Evolutionary conservation across 805 yeast genomes (phyloP), one percentile per base, ranked within the genome.

Genomic region (Komagataella mondaviorum): DNA sequence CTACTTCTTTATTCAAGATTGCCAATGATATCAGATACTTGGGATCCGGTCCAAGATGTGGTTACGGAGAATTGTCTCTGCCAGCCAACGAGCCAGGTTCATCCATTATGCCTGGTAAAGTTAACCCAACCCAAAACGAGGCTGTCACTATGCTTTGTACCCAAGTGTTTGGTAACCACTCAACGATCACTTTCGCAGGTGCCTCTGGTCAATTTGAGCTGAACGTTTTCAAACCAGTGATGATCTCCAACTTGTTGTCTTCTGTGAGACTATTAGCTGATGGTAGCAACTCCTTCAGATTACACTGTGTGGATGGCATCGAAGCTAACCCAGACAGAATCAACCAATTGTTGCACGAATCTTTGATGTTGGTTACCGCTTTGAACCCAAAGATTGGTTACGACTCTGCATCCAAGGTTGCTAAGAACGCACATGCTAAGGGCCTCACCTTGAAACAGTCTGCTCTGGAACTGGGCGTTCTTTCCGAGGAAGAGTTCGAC

Each of bases 41-140:
- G 61, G 99, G 98, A 57, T 88, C 96, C 48, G 99, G 99, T 63
- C 99, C 99, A 66, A 85, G 99, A 75, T 93, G 99, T 73, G 99
- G 99, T 56, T 93, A 93, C 72, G 97, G 97, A 52, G 99, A 93
- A 73, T 80, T 93, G 60, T 66, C 88, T 23, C 76, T 93, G 60
- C 99, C 99, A 56, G 98, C 91, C 75, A 93, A 93, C 71, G 99
- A 93, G 75, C 99, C 99, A 53, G 99, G 99, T 65, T 88, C 97
- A 54, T 89, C 97, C 24, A 93, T 93, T 71, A 93, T 93, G 99
- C 99, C 99, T 51, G 99, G 99, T 67, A 93, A 93, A 75, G 97
- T 93, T 56, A 93, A 93, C 79, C 99, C 99, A 58, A 93, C 99
- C 52, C 99, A 93, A 76, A 90, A 90, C 70, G 99, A 93, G 78